These are phyloP conservation scores for Aspergillus egyptiacus DNA, from an alignment of 495 filamentous ascomycete genomes.

Conservation along the genomic window DNA sequence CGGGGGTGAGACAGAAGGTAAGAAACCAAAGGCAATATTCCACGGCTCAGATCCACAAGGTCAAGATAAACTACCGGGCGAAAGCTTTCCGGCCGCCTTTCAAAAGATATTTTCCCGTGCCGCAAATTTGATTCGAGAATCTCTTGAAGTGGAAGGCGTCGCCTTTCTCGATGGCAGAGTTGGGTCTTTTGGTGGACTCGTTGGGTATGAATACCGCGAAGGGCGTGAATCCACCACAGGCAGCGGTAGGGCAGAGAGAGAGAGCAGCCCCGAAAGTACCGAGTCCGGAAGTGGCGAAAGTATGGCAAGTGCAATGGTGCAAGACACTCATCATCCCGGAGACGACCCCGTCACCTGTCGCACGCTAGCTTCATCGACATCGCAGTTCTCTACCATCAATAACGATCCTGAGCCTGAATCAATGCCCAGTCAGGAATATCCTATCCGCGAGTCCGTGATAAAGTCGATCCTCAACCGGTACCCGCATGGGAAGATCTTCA, in stretches of 20 bases:
- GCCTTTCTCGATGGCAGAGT: constrained; percentile 45
- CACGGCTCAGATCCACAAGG: constrained; percentile 9
- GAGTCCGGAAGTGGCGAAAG: constrained; percentile 7
- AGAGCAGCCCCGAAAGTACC: constrained; percentile 16
- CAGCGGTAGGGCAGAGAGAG: constrained; percentile 1
- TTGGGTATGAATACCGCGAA: constrained; percentile 6
- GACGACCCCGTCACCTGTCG: constrained; percentile 6
- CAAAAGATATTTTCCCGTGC: constrained; percentile 29
- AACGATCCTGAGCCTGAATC: constrained; percentile 9
- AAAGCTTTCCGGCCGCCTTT: constrained; percentile 1
- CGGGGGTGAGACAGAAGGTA: too few relatives aligned
- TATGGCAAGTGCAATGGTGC: not conserved
- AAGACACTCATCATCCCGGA: not conserved
- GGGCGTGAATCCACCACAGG: not conserved
- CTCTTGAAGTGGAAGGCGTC: constrained; percentile 47
- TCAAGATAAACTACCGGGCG: constrained; percentile 12
- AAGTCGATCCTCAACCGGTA: constrained; percentile 42
- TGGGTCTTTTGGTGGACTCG: constrained; percentile 13
- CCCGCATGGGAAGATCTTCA: constrained; percentile 54
- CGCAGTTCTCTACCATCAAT: constrained; percentile 18
- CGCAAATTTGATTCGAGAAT: constrained; percentile 45
- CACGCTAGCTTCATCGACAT: constrained; percentile 19
- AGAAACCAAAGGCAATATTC: not conserved
- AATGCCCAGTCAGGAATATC: constrained; percentile 30
- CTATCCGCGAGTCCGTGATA: constrained; percentile 15